Base-by-base conservation (phyloP, 2,329 filamentous ascomycete species). In the Nothopassalora personata region DNA sequence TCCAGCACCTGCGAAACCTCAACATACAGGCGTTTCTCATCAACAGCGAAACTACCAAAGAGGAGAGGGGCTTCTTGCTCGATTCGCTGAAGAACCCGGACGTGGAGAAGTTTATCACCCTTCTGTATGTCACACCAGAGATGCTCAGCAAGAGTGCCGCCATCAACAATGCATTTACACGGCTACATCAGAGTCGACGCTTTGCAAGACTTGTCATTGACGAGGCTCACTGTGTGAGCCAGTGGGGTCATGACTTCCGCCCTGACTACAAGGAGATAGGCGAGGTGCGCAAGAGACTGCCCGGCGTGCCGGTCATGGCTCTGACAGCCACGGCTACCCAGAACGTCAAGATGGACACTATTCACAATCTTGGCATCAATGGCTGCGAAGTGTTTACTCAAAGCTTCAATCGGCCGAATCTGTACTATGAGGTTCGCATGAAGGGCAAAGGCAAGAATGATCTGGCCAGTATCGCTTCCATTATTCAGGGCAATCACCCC, bases 161-260 rank as follows among this genome's bases (percentile, higher is more conserved):
- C 2, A 89, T 97, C 73, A 77, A 86, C 59, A 81, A 80, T 54
- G 83, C 80, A 2, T 80, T 99, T 63, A 76, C 83, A 54, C 79
- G 78, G 2, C 79, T 99, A n/a, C 83, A 96, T 72, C 74, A 75
- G 13, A 85, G 85, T 53, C 79, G 81, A 3, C 89, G 87, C 67
- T 84, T 99, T 54, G 93, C 95, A 15, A 86, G 94, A 28, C 85
- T 99, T 52, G 94, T 99, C 55, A 96, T 99, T 63, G 94, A 99
- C 67, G 95, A 99, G 76, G 94, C 94, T n/a, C 94, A 99, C 73
- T 99, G 94, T 73, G 93, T 99, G 28, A 97, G 94, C 73, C 92
- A 99, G 78, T 99, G 94, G 94, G 94, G 94, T 0, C 94, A 99
- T 67, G 94, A 99, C 73, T 99, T 99, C 72, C 86, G 95, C 49